Conservation (phyloP, 805 yeast genomes). For the Schwanniomyces yamadae region DNA sequence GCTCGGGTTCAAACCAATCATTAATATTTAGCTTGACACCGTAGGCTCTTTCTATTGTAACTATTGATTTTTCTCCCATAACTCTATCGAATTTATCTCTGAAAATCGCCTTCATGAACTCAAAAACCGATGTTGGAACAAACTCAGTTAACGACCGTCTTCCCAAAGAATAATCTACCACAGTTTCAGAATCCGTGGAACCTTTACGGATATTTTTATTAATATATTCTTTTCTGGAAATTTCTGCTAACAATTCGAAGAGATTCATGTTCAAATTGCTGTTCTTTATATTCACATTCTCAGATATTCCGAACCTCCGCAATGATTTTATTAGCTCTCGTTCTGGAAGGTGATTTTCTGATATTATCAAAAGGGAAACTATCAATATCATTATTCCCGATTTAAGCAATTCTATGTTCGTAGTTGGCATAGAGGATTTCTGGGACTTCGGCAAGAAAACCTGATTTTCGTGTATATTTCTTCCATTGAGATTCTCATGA, state of each 20-base stretch:
- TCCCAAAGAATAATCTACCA: constrained; percentile 30
- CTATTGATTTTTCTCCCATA: constrained; percentile 16
- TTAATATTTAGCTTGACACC: constrained; percentile 7
- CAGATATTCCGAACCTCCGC: constrained; percentile 27
- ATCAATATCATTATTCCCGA: constrained; percentile 31
- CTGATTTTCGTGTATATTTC: constrained; percentile 12
- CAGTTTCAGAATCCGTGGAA: constrained; percentile 13
- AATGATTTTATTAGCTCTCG: constrained; percentile 20
- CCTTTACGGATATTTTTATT: constrained; percentile 13
- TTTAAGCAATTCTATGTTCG: constrained; percentile 27
- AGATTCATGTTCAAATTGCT: constrained; percentile 20
- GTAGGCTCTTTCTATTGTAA: constrained; percentile 25
- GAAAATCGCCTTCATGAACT: constrained; percentile 23
- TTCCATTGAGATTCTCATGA: constrained; percentile 1
- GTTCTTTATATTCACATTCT: constrained; percentile 15
- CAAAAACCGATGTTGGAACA: constrained; percentile 25
- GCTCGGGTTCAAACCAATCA: neutral
- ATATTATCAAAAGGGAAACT: constrained; percentile 27
- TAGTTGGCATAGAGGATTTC: constrained; percentile 17
- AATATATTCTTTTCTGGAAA: constrained; percentile 31
- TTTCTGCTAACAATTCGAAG: constrained; percentile 23
- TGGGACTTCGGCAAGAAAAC: constrained; percentile 23
- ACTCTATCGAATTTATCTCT: constrained; percentile 22
- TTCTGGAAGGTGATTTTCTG: constrained; percentile 33
- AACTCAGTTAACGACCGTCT: constrained; percentile 33